Evolutionary conservation across 1,139 yeast species (phyloP).

Genomic region (Suhomyces kunorum): DNA sequence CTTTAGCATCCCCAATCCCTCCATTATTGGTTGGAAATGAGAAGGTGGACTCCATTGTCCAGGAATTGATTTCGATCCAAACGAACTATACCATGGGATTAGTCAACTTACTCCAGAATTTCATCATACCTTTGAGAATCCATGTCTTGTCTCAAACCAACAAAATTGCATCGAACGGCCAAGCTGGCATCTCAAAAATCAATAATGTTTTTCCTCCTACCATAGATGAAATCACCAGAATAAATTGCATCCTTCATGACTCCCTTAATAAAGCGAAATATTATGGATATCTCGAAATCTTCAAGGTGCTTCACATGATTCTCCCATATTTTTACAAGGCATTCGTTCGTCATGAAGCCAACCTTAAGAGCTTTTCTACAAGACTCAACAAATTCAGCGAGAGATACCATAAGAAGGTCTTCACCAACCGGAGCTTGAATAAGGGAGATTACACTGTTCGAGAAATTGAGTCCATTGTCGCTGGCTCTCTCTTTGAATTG

Average conservation of each 20-base stretch:
- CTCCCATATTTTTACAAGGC: constrained; percentile 92
- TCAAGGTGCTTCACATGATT: constrained; percentile 76
- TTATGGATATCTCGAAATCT: constrained; percentile 68
- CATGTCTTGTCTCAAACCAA: constrained; percentile 48
- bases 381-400: constrained; percentile 47
- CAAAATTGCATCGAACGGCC: constrained; percentile 24
- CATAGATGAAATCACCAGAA: constrained; percentile 86
- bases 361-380: constrained; percentile 33
- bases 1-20: constrained; percentile 24
- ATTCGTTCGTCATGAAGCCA: constrained; percentile 91
- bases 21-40: constrained; percentile 21
- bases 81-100: constrained; percentile 70
- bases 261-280: constrained; percentile 67
- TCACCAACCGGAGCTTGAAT: constrained; percentile 39
- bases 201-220: constrained; percentile 91
- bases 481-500: constrained; percentile 66
- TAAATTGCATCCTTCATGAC: constrained; percentile 80
- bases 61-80: constrained; percentile 70
- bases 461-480: constrained; percentile 67
- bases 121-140: constrained; percentile 76
- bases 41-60: constrained; percentile 49
- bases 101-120: constrained; percentile 73
- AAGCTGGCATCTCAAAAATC: constrained; percentile 59
- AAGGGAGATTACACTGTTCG: constrained; percentile 49
- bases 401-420: constrained; percentile 49